Evolutionary conservation across 2,329 filamentous ascomycete genomes (phyloP).

Genomic region (Sclerotinia subarctica): DNA sequence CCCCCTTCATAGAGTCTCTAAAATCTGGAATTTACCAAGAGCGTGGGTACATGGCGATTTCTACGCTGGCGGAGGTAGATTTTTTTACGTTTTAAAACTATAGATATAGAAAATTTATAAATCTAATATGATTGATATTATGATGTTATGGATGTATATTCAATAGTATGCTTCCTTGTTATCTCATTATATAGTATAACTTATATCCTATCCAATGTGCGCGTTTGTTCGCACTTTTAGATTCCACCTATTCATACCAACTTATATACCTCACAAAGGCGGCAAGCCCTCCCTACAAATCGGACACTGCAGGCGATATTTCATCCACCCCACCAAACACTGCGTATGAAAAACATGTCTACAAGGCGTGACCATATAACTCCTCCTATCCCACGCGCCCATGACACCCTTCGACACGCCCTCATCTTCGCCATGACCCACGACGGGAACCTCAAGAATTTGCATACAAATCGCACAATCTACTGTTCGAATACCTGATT

Average conservation of each 20-base stretch:
- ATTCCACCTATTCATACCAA: background rate
- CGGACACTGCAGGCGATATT: constrained; percentile 86
- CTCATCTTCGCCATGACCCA: constrained; percentile 54
- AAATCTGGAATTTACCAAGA: no score
- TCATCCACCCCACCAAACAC: constrained; percentile 96
- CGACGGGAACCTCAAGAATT: constrained; percentile 81
- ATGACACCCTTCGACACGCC: constrained; percentile 49
- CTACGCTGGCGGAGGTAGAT: background rate
- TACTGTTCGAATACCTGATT: constrained; percentile 54
- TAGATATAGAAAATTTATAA: background rate
- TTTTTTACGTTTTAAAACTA: background rate
- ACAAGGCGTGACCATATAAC: constrained; percentile 97
- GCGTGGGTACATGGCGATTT: background rate
- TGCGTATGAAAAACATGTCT: constrained; percentile 90
- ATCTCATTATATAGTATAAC: background rate
- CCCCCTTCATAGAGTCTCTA: no score
- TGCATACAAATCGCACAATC: constrained; percentile 97
- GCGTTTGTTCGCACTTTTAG: background rate
- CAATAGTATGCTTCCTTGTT: background rate
- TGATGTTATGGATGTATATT: background rate
- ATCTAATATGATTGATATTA: background rate
- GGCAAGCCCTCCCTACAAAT: constrained; percentile 90
- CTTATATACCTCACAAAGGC: constrained; percentile 57
- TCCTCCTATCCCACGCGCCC: constrained; percentile 71
- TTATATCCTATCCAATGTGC: background rate